Evolutionary conservation across 345 rosid species (phyloP).

Genomic region (Cardamine resedifolia): DNA sequence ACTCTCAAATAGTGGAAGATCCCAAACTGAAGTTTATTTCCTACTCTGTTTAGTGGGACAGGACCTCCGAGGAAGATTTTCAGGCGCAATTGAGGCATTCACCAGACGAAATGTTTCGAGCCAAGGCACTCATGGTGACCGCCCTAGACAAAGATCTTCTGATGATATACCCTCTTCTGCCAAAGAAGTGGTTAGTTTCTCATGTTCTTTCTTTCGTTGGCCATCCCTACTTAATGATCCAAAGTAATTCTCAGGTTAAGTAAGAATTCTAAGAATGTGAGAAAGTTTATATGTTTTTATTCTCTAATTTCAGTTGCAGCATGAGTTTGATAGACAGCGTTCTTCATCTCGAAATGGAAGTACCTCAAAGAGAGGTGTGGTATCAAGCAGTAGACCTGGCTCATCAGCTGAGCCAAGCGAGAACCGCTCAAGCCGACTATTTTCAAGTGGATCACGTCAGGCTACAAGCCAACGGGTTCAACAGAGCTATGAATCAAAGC

Average conservation of each 20-base stretch:
- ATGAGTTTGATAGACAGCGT: slow-evolving; percentile 59
- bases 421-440: slow-evolving; percentile 58
- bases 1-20: neutral
- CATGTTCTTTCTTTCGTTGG: slow-evolving; percentile 1
- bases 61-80: slow-evolving; percentile 72
- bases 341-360: slow-evolving; percentile 68
- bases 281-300: slow-evolving; percentile 14
- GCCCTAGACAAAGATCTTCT: slow-evolving; percentile 47
- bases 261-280: slow-evolving; percentile 4
- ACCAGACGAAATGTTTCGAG: slow-evolving; percentile 60
- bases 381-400: slow-evolving; percentile 60
- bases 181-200: slow-evolving; percentile 53
- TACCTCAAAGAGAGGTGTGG: slow-evolving; percentile 64
- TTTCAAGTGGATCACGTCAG: slow-evolving; percentile 61
- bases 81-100: slow-evolving; percentile 86
- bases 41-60: slow-evolving; percentile 56
- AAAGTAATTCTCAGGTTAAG: neutral
- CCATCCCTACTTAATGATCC: neutral
- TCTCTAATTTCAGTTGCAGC: slow-evolving; percentile 47
- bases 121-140: slow-evolving; percentile 47
- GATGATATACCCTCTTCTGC: slow-evolving; percentile 52
- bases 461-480: slow-evolving; percentile 63
- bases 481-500: slow-evolving; percentile 63
- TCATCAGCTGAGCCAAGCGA: slow-evolving; percentile 80
- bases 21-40: slow-evolving; percentile 5